These are phyloP conservation scores for Aspergillus brunneoviolaceus DNA, from an alignment of 2,329 filamentous ascomycete species.

Conservation along the genomic window DNA sequence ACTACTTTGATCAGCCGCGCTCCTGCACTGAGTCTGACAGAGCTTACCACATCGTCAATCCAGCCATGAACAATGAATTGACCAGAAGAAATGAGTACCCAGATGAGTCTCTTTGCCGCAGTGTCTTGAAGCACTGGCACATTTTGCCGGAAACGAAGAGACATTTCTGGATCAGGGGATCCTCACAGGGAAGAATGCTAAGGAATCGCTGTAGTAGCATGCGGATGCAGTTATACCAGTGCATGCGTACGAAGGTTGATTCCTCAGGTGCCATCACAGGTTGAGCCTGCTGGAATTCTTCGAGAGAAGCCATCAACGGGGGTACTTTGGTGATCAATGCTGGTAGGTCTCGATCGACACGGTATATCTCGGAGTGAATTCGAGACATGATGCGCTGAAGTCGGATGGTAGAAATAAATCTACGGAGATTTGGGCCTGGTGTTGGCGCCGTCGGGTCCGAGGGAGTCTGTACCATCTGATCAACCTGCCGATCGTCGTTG, in stretches of 20 bases:
- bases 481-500: not conserved
- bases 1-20: slow-evolving; percentile 5
- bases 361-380: slow-evolving; percentile 19
- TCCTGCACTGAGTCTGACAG: slow-evolving; percentile 70
- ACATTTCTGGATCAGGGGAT: slow-evolving; percentile 16
- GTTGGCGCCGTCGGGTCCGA: not conserved
- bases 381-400: slow-evolving; percentile 21
- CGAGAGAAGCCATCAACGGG: slow-evolving; percentile 14
- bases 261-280: slow-evolving; percentile 13
- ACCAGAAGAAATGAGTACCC: slow-evolving; percentile 90
- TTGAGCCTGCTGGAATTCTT: slow-evolving; percentile 16
- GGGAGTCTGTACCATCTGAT: not conserved
- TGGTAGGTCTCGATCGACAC: slow-evolving; percentile 11
- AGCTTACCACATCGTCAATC: slow-evolving; percentile 76
- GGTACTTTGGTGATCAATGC: slow-evolving; percentile 10
- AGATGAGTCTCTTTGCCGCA: slow-evolving; percentile 96
- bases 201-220: slow-evolving; percentile 23
- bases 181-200: slow-evolving; percentile 8
- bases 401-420: slow-evolving; percentile 14
- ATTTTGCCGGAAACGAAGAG: slow-evolving; percentile 19
- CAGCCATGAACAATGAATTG: slow-evolving; percentile 96
- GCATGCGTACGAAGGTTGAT: slow-evolving; percentile 24
- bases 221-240: slow-evolving; percentile 21
- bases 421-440: slow-evolving; percentile 5
- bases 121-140: slow-evolving; percentile 53